Base-by-base conservation (phyloP, 225 moss, liverwort and hornwort species). In the Physcomitrellopsis africana region DNA sequence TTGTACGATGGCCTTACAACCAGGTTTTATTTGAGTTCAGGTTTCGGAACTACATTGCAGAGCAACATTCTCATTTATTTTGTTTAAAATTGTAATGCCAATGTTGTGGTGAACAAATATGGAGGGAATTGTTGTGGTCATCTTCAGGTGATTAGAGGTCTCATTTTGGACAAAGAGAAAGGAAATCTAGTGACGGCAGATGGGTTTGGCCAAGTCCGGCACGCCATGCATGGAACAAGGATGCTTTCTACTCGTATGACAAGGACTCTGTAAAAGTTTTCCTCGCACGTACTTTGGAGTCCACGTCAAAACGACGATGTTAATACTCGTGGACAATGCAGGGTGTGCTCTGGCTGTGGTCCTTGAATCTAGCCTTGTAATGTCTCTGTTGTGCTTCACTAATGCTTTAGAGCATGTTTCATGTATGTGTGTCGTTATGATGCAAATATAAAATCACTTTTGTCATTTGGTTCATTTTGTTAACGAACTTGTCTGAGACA, bases 101-200 rank as follows among this genome's bases (percentile, higher is more conserved):
- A 41, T 65, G 26, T 24, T 73, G 64, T n/a, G n/a, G n/a, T n/a
- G n/a, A n/a, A n/a, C 63, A 64, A 10, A 49, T 41, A 16, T 51
- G 41, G 51, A 54, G 0, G 3, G 29, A 63, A 52, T 13, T 70
- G 42, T 52, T 69, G 37, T 49, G 9, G 23, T 67, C 72, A 59
- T 69, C 56, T 73, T 73, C 77, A 92, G 90, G 90, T 92, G 42
- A 92, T 92, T 8, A 82, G 92, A 67, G 92, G 92, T 48, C 81
- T 92, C 65, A 81, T 90, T 70, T 78, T 90, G 66, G 92, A 92
- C 72, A 90, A 92, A 86, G 90, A 88, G 48, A 90, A 84, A 64
- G 90, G 92, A 23, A 92, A 92, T 76, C 70, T 92, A 67, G 92
- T 92, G 49, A 90, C 90, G 76, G 92, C 92, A 53, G 90, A 88